Percentiles rank a stretch among this genome's conserved stretches.
These are phyloP conservation scores for Raffaelea ambrosiae DNA, from an alignment of 2,329 filamentous ascomycete species.

Conservation along the genomic window DNA sequence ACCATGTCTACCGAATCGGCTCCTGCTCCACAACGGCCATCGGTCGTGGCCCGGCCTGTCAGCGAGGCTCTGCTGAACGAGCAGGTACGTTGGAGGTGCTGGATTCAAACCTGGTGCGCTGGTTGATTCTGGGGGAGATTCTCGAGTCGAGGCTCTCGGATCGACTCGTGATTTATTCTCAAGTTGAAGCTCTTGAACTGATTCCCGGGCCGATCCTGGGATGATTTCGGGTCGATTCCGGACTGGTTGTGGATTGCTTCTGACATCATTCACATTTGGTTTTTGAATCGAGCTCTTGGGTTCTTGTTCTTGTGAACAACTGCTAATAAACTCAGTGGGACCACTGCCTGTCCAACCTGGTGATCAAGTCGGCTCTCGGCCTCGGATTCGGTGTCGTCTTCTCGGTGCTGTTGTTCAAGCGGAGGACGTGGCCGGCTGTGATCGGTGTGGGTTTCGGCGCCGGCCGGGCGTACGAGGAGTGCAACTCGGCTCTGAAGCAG, in stretches of 20 bases:
- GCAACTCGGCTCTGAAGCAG: conserved; percentile 70
- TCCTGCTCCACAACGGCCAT: conserved; percentile 49
- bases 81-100: conserved; percentile 82
- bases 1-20: conserved; percentile 46
- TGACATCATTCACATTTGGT: too few species aligned
- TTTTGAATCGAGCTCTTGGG: too few species aligned
- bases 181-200: too few species aligned
- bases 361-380: conserved; percentile 93
- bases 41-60: conserved; percentile 71
- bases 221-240: too few species aligned
- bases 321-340: conserved; percentile 64
- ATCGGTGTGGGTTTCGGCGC: conserved; percentile 91
- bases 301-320: too few species aligned
- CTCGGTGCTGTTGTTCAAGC: conserved; percentile 96
- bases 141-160: too few species aligned
- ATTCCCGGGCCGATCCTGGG: too few species aligned
- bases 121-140: too few species aligned
- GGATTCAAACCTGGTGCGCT: too few species aligned
- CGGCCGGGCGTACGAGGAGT: conserved; percentile 96
- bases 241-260: too few species aligned
- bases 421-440: conserved; percentile 95
- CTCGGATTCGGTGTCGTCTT: conserved; percentile 97
- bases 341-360: conserved; percentile 91
- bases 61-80: conserved; percentile 98
- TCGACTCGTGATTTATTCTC: too few species aligned